Evolutionary conservation across 805 yeast species (phyloP).

Genomic region (Yamadazyma akitaensis): DNA sequence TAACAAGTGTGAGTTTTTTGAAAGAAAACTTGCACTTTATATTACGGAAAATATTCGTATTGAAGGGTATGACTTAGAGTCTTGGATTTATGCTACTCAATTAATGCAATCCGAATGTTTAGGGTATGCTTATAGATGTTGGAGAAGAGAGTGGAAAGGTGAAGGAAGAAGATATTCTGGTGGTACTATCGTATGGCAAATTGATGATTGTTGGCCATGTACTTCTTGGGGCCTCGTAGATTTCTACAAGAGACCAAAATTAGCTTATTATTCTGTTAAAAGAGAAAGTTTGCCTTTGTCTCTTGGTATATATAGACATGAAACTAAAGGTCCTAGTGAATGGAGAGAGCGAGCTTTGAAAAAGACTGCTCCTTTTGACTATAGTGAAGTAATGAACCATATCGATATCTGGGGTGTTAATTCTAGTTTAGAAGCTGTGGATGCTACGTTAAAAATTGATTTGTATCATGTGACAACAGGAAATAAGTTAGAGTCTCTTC

Average conservation of each 20-base stretch:
- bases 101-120: conserved; percentile 51
- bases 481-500: conserved; percentile 12
- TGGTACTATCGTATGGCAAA: conserved; percentile 55
- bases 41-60: conserved; percentile 44
- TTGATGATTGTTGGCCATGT: conserved; percentile 53
- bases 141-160: conserved; percentile 46
- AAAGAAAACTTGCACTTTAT: conserved; percentile 42
- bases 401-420: conserved; percentile 45
- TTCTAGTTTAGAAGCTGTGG: conserved; percentile 17
- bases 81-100: conserved; percentile 39
- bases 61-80: conserved; percentile 28
- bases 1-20: conserved; percentile 45
- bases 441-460: conserved; percentile 24
- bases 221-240: conserved; percentile 50
- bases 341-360: conserved; percentile 1
- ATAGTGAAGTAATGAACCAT: conserved; percentile 18
- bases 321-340: conserved; percentile 7
- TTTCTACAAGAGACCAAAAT: conserved; percentile 39
- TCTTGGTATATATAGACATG: conserved; percentile 33
- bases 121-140: conserved; percentile 42
- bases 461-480: conserved; percentile 32
- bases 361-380: conserved; percentile 21
- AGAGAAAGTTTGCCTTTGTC: conserved; percentile 34
- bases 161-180: conserved; percentile 28
- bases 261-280: conserved; percentile 46